Base-by-base conservation (phyloP, 148 eudicot species). In the Persicaria tinctoria region DNA sequence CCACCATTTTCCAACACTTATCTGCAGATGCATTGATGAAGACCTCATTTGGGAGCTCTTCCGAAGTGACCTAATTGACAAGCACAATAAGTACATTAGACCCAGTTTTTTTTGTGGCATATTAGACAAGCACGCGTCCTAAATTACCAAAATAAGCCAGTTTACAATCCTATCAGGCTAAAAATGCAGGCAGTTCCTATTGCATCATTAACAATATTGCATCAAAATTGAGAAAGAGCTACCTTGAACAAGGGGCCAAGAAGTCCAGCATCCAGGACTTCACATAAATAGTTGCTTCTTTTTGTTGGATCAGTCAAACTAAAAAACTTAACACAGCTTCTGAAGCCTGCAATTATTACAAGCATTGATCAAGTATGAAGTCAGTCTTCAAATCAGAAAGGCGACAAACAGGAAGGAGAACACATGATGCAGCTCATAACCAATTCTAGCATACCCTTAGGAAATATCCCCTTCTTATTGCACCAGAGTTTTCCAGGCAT, bases 211-310 rank as follows among this genome's bases (percentile, higher is more conserved):
- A 73, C 6, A n/a, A 23, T 18, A 2, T 27, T 10, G 54, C 10
- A 46, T 17, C 13, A 38, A 16, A 55, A 49, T 46, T 4, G 5
- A 70, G 14, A 20, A 74, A 17, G 41, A 71, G 14, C 53, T 76
- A 87, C 91, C 91, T 88, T 86, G 76, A 88, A 88, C 11, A 86
- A 32, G 75, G 91, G 91, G n/a, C 91, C 89, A 51, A 85, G 72
- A 54, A 80, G 76, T 64, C 91, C 89, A 72, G 76, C 87, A 79
- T 84, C 87, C 49, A 73, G 14, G 56, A 86, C 72, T 82, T 88
- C 89, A 23, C 81, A 82, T 72, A 81, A 63, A 54, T 88, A 88
- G 76, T 75, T 75, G 74, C 86, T 75, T 75, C 78, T 79, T 46
- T 62, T 66, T 57, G 64, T 41, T 18, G 87, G 89, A 73, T 82